Evolutionary conservation across 225 moss, liverwort and hornwort genomes (phyloP).

Genomic region (Polytrichum commune): DNA sequence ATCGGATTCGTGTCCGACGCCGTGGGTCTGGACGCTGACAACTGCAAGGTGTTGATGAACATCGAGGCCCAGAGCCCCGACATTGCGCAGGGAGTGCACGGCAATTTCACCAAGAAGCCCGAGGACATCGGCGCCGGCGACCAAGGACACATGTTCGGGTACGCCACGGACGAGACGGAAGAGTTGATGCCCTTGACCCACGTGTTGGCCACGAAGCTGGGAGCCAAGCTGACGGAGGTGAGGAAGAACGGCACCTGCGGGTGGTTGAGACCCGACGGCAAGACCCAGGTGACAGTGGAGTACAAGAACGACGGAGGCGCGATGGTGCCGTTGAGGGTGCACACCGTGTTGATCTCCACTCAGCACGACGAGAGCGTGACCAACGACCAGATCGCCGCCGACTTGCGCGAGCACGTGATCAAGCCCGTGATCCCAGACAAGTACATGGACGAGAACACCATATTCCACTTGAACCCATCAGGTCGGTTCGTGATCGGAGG

Average conservation of each 20-base stretch:
- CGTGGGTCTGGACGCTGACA: constrained; percentile 69
- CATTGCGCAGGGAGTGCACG: constrained; percentile 87
- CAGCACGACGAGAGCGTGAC: constrained; percentile 95
- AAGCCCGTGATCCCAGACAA: constrained; percentile 80
- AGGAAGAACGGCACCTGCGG: constrained; percentile 77
- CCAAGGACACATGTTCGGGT: constrained; percentile 87
- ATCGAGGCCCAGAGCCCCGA: constrained; percentile 87
- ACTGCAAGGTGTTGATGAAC: constrained; percentile 81
- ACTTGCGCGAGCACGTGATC: constrained; percentile 80
- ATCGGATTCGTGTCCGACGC: constrained; percentile 73
- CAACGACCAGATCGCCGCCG: constrained; percentile 84
- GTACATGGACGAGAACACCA: constrained; percentile 89
- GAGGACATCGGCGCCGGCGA: constrained; percentile 86
- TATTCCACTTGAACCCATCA: constrained; percentile 83
- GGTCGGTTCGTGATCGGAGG: constrained; percentile 86
- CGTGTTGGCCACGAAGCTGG: constrained; percentile 82
- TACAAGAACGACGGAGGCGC: constrained; percentile 75
- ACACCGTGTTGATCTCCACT: constrained; percentile 82
- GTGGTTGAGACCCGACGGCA: constrained; percentile 86
- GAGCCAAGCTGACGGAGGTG: constrained; percentile 71
- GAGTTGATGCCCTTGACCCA: constrained; percentile 84
- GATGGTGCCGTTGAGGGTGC: constrained; percentile 76
- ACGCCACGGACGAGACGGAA: constrained; percentile 82
- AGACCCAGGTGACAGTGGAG: constrained; percentile 92
- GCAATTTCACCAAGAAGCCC: constrained; percentile 76